Evolutionary conservation across 2,329 filamentous ascomycete species (phyloP).

Genomic region (Neopestalotiopsis rosae): DNA sequence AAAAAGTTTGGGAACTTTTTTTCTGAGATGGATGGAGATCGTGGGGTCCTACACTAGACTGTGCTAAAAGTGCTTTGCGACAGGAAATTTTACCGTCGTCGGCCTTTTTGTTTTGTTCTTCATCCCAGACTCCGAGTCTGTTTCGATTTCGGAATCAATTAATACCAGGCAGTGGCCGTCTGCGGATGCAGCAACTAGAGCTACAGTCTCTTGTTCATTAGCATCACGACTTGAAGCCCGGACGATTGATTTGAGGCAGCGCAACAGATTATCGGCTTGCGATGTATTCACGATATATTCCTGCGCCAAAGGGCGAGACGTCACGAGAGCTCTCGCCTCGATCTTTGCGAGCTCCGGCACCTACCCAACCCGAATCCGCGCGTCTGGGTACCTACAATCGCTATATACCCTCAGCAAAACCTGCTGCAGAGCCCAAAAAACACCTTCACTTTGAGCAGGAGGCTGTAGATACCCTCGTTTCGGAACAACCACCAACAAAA

Average conservation of each 20-base stretch:
- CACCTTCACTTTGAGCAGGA: conserved; percentile 27
- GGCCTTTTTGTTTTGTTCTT: neutral
- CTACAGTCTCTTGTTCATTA: neutral
- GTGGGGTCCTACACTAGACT: conserved; percentile 1
- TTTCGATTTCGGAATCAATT: neutral
- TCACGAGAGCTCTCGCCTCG: neutral
- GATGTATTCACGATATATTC: conserved; percentile 51
- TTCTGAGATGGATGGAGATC: conserved; percentile 6
- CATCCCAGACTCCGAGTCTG: neutral
- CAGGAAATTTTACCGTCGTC: neutral
- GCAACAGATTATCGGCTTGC: neutral
- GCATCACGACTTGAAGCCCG: neutral
- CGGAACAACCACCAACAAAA: conserved; percentile 28
- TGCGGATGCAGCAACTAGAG: neutral
- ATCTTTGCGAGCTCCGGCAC: neutral
- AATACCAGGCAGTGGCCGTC: neutral
- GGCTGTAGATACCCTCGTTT: conserved; percentile 31
- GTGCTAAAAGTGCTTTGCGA: neutral
- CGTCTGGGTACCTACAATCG: conserved; percentile 37
- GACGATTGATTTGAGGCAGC: neutral
- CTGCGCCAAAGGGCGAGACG: conserved; percentile 19
- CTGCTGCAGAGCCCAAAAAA: conserved; percentile 20
- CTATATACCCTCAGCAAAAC: conserved; percentile 42
- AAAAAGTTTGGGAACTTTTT: conserved; percentile 19
- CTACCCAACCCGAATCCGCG: neutral